phyloP scores from a whole-genome alignment of 2,329 filamentous ascomycete genomes.

The Exutisphaerella laricina region DNA sequence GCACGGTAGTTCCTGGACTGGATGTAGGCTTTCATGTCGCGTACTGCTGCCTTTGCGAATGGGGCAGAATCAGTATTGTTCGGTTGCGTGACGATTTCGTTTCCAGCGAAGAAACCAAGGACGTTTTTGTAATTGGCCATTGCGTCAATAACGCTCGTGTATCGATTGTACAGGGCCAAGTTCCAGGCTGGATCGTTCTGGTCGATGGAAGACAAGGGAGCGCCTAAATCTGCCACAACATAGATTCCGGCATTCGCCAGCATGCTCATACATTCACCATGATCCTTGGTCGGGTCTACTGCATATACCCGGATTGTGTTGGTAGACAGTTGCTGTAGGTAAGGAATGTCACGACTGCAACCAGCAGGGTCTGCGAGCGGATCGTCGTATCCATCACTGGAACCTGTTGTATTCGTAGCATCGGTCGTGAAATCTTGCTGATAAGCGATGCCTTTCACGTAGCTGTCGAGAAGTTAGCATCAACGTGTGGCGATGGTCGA shows the following conservation, averaged over 20 bases:
- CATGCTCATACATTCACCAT: constrained; percentile 76
- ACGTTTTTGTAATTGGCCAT: constrained; percentile 81
- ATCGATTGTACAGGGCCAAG: constrained; percentile 69
- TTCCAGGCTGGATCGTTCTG: constrained; percentile 75
- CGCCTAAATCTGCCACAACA: constrained; percentile 82
- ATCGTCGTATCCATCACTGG: constrained; percentile 62
- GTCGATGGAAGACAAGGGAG: constrained; percentile 75
- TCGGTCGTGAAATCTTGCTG: constrained; percentile 62
- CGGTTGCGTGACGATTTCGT: constrained; percentile 85
- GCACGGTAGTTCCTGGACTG: constrained; percentile 67
- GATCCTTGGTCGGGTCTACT: constrained; percentile 72
- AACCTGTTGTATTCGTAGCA: constrained; percentile 36
- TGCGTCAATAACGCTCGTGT: constrained; percentile 76
- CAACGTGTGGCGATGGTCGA: too few relatives aligned
- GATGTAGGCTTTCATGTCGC: constrained; percentile 94
- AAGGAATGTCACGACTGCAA: constrained; percentile 82
- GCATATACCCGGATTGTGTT: constrained; percentile 96
- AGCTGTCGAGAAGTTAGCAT: too few relatives aligned
- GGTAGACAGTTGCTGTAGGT: constrained; percentile 70
- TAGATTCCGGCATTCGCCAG: constrained; percentile 87
- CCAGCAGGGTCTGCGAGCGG: constrained; percentile 66
- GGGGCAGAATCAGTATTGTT: constrained; percentile 88
- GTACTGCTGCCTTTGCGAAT: constrained; percentile 95
- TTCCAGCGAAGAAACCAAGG: constrained; percentile 96
- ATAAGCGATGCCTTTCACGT: constrained; percentile 91